Base-by-base conservation (phyloP, 176 grass and related monocot genomes). In the Guadua angustifolia region DNA sequence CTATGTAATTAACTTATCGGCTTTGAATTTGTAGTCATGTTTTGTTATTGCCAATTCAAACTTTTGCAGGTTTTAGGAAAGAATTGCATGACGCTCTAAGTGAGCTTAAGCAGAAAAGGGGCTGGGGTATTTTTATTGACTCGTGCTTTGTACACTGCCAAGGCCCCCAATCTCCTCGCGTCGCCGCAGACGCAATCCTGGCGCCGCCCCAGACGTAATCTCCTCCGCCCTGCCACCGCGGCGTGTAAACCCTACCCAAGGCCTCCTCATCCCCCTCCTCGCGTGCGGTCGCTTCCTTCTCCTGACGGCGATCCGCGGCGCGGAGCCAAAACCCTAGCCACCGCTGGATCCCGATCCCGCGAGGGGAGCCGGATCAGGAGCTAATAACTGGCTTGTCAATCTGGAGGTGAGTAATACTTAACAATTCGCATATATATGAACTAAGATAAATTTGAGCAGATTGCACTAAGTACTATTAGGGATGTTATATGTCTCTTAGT, bases 351-450 rank as follows among this genome's bases (percentile, higher is more conserved):
- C n/a, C n/a, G n/a, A n/a, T n/a, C n/a, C n/a, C n/a, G n/a, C n/a
- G n/a, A n/a, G n/a, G 32, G 96, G 96, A 40, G 95, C 82, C 75
- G 96, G 96, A 75, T 95, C 96, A 71, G 93, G 96, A 45, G 69
- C 91, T 76, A 98, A 95, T 71, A 98, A 59, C 69, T 98, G 96
- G 96, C 74, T 95, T 64, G 87, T 98, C 66, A 86, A 93, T 43
- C 55, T 98, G 17, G 96, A 98, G 93, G 96, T 95, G 50, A 89
- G 74, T n/a, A 57, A 70, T 74, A 69, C 47, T 47, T n/a, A 19
- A 70, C 18, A 52, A 64, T 57, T 50, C 56, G 44, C 17, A 79
- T 17, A 70, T 33, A 46, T 47, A 1, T 53, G 57, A 50, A 61
- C 9, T 55, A 21, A 51, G 26, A 61, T 61, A 65, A 56, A 33